These are phyloP conservation scores for Apiospora saccharicola DNA, from an alignment of 2,329 filamentous ascomycete genomes.

Conservation along the genomic window DNA sequence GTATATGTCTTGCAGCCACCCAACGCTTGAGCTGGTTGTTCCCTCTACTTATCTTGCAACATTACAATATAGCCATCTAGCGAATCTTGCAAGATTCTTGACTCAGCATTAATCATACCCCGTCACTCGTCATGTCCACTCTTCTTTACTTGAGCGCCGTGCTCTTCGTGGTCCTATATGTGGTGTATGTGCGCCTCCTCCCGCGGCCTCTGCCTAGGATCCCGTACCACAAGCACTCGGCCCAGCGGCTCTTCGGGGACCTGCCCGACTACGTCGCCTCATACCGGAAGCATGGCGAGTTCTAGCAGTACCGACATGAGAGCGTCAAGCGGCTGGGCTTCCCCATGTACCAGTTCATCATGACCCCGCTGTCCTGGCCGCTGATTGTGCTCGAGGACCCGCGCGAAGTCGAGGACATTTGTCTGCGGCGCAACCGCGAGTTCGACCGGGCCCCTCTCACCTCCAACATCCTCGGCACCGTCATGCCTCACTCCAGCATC, in stretches of 20 bases:
- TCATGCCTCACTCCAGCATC: conserved; percentile 28
- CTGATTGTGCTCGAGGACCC: conserved; percentile 30
- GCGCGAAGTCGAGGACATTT: conserved; percentile 29
- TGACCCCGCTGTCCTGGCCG: conserved; percentile 29
- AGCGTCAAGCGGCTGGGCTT: conserved; percentile 24
- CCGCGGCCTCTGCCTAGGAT: conserved; percentile 30
- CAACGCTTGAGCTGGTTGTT: neutral
- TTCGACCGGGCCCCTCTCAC: conserved; percentile 28
- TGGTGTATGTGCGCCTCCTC: conserved; percentile 18
- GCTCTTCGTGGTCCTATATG: neutral
- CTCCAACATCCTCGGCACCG: neutral
- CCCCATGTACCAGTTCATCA: conserved; percentile 30
- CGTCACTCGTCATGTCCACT: neutral
- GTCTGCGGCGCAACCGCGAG: conserved; percentile 29
- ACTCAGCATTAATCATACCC: neutral
- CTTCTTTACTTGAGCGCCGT: conserved; percentile 3
- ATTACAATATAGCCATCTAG: too few relatives aligned
- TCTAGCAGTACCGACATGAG: conserved; percentile 13
- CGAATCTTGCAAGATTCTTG: neutral
- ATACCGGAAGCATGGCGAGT: conserved; percentile 18
- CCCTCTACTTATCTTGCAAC: too few relatives aligned
- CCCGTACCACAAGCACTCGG: conserved; percentile 29
- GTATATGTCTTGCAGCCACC: neutral
- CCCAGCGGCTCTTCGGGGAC: conserved; percentile 29
- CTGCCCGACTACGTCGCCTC: conserved; percentile 28